phyloP scores from a whole-genome alignment of 805 yeast genomes.

The Jamesozyma spencerorum region DNA sequence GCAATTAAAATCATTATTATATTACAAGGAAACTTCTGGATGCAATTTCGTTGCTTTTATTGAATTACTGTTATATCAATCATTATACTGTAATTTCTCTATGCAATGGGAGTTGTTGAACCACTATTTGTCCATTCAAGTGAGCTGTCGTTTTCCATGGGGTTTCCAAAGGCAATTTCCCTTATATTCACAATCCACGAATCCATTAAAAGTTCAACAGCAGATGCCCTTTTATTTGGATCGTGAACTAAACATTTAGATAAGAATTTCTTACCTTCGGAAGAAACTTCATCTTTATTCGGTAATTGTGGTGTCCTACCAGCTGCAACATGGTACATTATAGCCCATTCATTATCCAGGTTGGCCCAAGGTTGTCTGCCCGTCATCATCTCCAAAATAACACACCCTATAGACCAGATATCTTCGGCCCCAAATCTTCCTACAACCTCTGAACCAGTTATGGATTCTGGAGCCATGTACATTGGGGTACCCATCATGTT shows the following conservation, averaged over 20 bases:
- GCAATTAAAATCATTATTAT: no score
- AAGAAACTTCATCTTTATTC: slow-evolving; percentile 63
- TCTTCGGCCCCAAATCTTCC: slow-evolving; percentile 44
- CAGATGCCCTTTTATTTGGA: slow-evolving; percentile 71
- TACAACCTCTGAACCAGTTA: slow-evolving; percentile 56
- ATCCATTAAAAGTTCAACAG: slow-evolving; percentile 75
- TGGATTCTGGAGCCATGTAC: slow-evolving; percentile 98
- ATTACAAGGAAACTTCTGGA: no score
- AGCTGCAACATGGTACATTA: slow-evolving; percentile 96
- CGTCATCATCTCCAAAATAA: slow-evolving; percentile 92
- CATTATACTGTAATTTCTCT: no score
- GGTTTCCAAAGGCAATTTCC: slow-evolving; percentile 51
- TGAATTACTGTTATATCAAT: no score
- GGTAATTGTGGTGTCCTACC: slow-evolving; percentile 89
- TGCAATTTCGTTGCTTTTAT: no score
- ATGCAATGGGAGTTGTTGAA: background rate
- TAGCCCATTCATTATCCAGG: slow-evolving; percentile 94
- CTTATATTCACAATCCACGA: slow-evolving; percentile 81
- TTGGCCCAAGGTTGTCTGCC: slow-evolving; percentile 98
- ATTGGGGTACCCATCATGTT: slow-evolving; percentile 83
- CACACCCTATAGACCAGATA: slow-evolving; percentile 96
- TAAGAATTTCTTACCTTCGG: slow-evolving; percentile 67
- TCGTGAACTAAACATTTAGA: slow-evolving; percentile 72
- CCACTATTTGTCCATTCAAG: background rate
- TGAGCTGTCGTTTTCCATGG: background rate